Conservation (phyloP, 805 yeast species). For the Metschnikowia amazonensis region DNA sequence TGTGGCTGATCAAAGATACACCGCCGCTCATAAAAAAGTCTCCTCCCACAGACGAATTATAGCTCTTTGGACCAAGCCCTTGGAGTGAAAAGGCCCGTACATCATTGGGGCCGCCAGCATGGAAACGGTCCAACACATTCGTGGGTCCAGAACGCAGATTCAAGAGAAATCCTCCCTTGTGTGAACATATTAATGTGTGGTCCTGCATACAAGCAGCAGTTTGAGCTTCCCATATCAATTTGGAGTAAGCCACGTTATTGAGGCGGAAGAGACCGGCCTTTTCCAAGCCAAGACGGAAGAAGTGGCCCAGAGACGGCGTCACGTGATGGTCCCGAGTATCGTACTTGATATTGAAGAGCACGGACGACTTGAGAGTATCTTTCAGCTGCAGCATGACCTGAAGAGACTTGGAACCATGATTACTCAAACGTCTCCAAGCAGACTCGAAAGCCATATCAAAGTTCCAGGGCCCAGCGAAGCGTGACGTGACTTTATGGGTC, state of each 20-base stretch:
- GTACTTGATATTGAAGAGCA: slow-evolving; percentile 36
- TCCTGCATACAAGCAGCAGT: slow-evolving; percentile 23
- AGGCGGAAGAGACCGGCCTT: slow-evolving; percentile 27
- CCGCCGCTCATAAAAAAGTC: slow-evolving; percentile 48
- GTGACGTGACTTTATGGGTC: slow-evolving; percentile 39
- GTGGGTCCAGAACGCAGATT: slow-evolving; percentile 20
- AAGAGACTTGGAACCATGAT: slow-evolving; percentile 26
- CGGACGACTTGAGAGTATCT: slow-evolving; percentile 41
- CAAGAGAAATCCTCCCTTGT: slow-evolving; percentile 33
- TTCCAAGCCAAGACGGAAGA: slow-evolving; percentile 36
- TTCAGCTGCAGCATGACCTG: slow-evolving; percentile 42
- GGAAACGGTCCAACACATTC: slow-evolving; percentile 51
- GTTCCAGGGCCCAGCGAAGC: slow-evolving; percentile 30
- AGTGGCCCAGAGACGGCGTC: slow-evolving; percentile 42
- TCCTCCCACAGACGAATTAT: slow-evolving; percentile 50
- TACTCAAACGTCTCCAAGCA: slow-evolving; percentile 36
- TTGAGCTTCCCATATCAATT: slow-evolving; percentile 40
- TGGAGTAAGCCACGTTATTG: slow-evolving; percentile 33
- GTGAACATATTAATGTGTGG: slow-evolving; percentile 25
- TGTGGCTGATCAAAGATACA: slow-evolving; percentile 37
- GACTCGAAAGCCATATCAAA: slow-evolving; percentile 50
- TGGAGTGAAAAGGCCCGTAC: slow-evolving; percentile 49
- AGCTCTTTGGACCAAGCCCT: slow-evolving; percentile 54
- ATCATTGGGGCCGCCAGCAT: slow-evolving; percentile 59
- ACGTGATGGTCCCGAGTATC: slow-evolving; percentile 44